phyloP scores from a whole-genome alignment of 2,329 filamentous ascomycete species.

The Beauveria rudraprayagi region DNA sequence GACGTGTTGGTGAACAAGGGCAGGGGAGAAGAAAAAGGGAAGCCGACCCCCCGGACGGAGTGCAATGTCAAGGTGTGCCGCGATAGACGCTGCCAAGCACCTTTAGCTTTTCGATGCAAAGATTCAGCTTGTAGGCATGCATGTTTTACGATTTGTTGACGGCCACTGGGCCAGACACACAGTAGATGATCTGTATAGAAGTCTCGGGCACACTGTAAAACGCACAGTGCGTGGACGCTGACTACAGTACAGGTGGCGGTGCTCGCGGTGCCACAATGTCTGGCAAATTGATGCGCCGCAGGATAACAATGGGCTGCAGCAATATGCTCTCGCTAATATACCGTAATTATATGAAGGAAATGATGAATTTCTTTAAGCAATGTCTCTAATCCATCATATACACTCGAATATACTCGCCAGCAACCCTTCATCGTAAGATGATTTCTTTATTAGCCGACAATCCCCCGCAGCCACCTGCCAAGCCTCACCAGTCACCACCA shows the following conservation, averaged over 20 bases:
- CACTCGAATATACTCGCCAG: background rate
- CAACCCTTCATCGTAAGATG: background rate
- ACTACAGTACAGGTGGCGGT: background rate
- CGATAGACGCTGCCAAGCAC: background rate
- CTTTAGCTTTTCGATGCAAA: background rate
- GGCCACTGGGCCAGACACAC: too few species aligned
- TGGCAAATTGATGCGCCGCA: background rate
- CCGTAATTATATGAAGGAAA: background rate
- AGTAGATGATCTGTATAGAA: too few species aligned
- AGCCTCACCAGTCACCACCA: background rate
- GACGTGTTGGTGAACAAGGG: background rate
- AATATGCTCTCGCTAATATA: background rate
- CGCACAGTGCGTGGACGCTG: background rate
- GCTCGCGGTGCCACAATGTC: background rate
- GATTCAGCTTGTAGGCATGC: background rate
- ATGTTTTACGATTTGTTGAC: background rate
- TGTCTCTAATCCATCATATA: too few species aligned
- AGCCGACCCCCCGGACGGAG: background rate
- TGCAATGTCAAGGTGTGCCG: background rate
- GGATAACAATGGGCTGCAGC: background rate
- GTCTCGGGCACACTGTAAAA: background rate
- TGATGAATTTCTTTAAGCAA: too few species aligned
- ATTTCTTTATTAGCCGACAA: slow-evolving; percentile 5
- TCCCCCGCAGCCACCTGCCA: slow-evolving; percentile 10
- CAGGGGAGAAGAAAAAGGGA: background rate